Base-by-base conservation (phyloP, 352 stramenopile genomes). In the Globisporangium uncinulatum region DNA sequence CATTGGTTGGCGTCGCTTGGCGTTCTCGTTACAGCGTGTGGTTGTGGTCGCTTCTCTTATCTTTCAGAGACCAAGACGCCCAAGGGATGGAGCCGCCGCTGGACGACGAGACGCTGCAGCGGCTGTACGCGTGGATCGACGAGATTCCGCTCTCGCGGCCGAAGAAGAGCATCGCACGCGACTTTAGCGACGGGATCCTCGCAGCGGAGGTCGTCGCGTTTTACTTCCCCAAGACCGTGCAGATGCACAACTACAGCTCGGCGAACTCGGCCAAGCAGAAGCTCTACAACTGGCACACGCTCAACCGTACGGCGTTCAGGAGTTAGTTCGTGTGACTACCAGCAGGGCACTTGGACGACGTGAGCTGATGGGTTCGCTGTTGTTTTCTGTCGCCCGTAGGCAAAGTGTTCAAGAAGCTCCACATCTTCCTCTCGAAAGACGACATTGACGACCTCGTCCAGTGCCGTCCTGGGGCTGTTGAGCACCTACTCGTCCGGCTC, bases 211-310 rank as follows among this genome's bases (percentile, higher is more conserved):
- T 98, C n/a, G 72, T 98, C 24, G 82, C 86, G 11, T 94, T 95
- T 62, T 98, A 98, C 74, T 97, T 98, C 61, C 95, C 95, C 29
- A 95, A 96, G 65, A 61, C 98, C 47, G 95, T 98, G 43, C 88
- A 98, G 62, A 86, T 98, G 71, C 95, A 98, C 74, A 98, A 98
- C 73, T 98, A 98, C 79, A 92, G 81, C 56, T 67, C 92, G 6
- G 92, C 92, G 10, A 98, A 98, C 69, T 92, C 86, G 24, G 70
- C 94, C 51, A 79, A 78, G 48, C 94, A 98, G 66, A 98, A 98
- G 71, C 73, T 97, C 53, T 98, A 98, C 76, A 98, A 98, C 67
- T 98, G 92, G 89, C 92, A 90, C 54, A 98, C 95, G 36, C 74
- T 98, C 36, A 97, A 98, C 64, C 77, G 84, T 84, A 65, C 69